These are phyloP conservation scores for Dacryopinax primogenitus DNA, from an alignment of 768 basidiomycete genomes.

Conservation along the genomic window DNA sequence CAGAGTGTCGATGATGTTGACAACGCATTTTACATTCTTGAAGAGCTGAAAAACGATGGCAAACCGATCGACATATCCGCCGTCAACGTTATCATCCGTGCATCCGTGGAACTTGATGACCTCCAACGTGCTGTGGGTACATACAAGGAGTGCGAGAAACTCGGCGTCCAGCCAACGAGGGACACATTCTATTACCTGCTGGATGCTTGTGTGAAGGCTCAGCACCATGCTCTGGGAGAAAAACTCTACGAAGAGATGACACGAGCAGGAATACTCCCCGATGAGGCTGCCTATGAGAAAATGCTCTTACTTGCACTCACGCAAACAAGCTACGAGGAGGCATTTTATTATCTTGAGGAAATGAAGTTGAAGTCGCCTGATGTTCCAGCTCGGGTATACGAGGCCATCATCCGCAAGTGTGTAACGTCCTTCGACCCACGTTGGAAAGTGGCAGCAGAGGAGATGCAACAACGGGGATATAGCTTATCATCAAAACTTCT, in stretches of 20 bases:
- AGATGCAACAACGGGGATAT: conserved; percentile 56
- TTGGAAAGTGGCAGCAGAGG: conserved; percentile 50
- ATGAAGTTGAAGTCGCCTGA: conserved; percentile 61
- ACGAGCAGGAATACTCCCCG: conserved; percentile 39
- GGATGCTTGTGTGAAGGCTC: conserved; percentile 44
- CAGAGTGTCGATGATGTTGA: conserved; percentile 45
- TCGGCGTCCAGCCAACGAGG: conserved; percentile 43
- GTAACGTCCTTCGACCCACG: conserved; percentile 44
- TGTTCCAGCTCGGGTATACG: conserved; percentile 36
- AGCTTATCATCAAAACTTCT: conserved; percentile 25
- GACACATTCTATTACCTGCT: conserved; percentile 61
- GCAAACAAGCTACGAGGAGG: conserved; percentile 65
- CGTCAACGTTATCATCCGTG: conserved; percentile 56
- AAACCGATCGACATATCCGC: conserved; percentile 42
- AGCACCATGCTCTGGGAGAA: conserved; percentile 56
- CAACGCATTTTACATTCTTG: conserved; percentile 47
- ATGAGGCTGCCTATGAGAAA: conserved; percentile 49
- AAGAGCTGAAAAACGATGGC: conserved; percentile 44
- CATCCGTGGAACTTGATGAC: conserved; percentile 47
- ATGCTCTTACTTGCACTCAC: conserved; percentile 60
- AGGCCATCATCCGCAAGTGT: conserved; percentile 47
- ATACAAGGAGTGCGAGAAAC: conserved; percentile 50
- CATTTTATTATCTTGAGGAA: conserved; percentile 79
- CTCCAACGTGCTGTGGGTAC: conserved; percentile 63
- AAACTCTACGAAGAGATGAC: conserved; percentile 49